Conservation (phyloP, 169 alveolate species). For the Cytauxzoon felis region DNA sequence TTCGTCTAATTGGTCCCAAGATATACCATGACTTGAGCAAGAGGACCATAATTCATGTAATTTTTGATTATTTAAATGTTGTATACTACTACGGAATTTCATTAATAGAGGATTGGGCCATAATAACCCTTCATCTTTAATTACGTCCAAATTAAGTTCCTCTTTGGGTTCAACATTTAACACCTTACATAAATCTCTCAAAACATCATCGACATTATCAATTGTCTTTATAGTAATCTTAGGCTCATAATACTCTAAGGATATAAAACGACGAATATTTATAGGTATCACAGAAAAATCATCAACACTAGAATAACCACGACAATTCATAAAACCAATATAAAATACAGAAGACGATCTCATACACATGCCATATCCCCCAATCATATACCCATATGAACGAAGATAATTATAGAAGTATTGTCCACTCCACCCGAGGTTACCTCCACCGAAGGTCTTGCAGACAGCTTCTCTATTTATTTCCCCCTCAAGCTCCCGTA, state of each 20-base stretch:
- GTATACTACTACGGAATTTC: conserved; percentile 24
- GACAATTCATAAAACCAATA: too few species aligned
- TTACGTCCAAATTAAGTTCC: conserved; percentile 13
- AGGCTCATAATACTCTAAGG: conserved; percentile 54
- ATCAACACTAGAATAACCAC: too few species aligned
- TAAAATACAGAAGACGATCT: too few species aligned
- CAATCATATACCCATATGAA: too few species aligned
- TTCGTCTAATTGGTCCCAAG: conserved; percentile 71
- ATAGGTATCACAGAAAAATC: conserved; percentile 61
- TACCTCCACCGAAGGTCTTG: too few species aligned
- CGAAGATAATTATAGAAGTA: too few species aligned
- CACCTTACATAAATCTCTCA: conserved; percentile 1
- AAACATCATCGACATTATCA: conserved; percentile 3
- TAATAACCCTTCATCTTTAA: conserved; percentile 42
- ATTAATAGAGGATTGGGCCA: conserved; percentile 67
- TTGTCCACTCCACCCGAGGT: too few species aligned
- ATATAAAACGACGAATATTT: conserved; percentile 55
- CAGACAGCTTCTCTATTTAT: too few species aligned
- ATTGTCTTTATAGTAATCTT: conserved; percentile 57
- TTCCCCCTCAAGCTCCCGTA: too few species aligned
- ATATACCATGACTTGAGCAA: conserved; percentile 70
- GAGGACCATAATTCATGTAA: conserved; percentile 58
- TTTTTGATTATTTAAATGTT: conserved; percentile 30
- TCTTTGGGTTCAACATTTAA: neutral
- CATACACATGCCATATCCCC: too few species aligned